These are phyloP conservation scores for Vanderwaltozyma tropicalis DNA, from an alignment of 805 yeast genomes.

Conservation along the genomic window DNA sequence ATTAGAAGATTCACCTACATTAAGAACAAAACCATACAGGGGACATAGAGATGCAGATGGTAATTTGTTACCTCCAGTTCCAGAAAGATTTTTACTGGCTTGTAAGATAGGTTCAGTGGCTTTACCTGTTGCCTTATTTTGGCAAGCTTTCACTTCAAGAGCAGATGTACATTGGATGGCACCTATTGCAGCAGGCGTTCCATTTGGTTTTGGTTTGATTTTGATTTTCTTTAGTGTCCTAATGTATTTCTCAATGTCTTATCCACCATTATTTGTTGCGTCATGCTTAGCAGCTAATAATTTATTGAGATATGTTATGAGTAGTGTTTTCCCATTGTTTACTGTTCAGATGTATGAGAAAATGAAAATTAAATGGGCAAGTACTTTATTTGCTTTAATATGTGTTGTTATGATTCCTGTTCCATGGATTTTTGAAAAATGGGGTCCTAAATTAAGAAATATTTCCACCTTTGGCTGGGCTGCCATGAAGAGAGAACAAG, in stretches of 20 bases:
- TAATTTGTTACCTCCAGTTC: conserved; percentile 42
- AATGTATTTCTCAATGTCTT: conserved; percentile 58
- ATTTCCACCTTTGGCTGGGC: conserved; percentile 50
- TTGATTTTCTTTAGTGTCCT: conserved; percentile 61
- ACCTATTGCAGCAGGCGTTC: conserved; percentile 65
- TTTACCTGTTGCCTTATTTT: conserved; percentile 59
- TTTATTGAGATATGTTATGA: conserved; percentile 60
- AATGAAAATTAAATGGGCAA: conserved; percentile 67
- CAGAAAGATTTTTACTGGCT: conserved; percentile 50
- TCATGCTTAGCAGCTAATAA: conserved; percentile 88
- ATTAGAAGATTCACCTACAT: conserved; percentile 30
- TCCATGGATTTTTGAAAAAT: conserved; percentile 56
- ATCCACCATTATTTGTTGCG: conserved; percentile 69
- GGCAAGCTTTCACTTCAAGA: conserved; percentile 75
- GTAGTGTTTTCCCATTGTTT: conserved; percentile 74
- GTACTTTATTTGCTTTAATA: conserved; percentile 53
- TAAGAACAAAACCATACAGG: conserved; percentile 27
- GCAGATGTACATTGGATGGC: conserved; percentile 61
- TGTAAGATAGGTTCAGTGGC: conserved; percentile 60
- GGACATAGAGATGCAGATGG: conserved; percentile 43
- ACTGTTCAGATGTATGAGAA: conserved; percentile 73
- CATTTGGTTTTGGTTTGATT: conserved; percentile 67
- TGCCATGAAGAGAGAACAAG: conserved; percentile 36
- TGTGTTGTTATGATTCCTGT: conserved; percentile 63
- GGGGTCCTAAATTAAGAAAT: conserved; percentile 48